Conservation (phyloP, 1,139 yeast species). For the Yamadazyma sp. region DNA sequence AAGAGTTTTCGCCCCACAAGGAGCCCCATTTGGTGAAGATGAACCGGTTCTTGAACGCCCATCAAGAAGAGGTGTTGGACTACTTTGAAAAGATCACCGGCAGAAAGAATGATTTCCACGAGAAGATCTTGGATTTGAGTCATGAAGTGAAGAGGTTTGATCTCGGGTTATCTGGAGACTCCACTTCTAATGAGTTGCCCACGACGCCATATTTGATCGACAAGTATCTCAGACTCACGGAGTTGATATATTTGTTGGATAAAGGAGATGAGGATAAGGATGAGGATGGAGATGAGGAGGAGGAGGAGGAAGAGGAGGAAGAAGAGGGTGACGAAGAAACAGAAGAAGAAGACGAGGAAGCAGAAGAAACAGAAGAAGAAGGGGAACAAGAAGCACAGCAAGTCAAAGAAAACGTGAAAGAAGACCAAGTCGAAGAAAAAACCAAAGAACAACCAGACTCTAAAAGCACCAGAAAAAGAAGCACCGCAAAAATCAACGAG, state of each 20-base stretch:
- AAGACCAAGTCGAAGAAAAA: conserved; percentile 4
- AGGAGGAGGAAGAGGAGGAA: conserved; percentile 7
- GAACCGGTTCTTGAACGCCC: conserved; percentile 64
- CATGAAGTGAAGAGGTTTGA: conserved; percentile 55
- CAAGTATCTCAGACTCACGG: conserved; percentile 60
- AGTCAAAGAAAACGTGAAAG: background rate
- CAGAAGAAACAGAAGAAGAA: background rate
- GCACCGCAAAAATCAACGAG: conserved; percentile 10
- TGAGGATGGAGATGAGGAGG: conserved; percentile 9
- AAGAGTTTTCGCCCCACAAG: conserved; percentile 67
- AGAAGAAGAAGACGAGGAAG: conserved; percentile 5
- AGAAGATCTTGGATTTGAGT: conserved; percentile 56
- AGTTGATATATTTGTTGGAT: conserved; percentile 49
- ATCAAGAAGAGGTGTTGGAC: conserved; percentile 57
- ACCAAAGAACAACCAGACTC: no score
- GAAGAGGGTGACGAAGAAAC: background rate
- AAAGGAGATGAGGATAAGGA: conserved; percentile 11
- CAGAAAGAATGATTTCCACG: conserved; percentile 64
- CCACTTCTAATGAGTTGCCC: conserved; percentile 56
- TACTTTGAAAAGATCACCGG: conserved; percentile 76
- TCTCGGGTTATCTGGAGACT: conserved; percentile 45
- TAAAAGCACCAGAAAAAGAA: conserved; percentile 7
- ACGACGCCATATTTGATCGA: conserved; percentile 70
- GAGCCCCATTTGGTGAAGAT: conserved; percentile 77
- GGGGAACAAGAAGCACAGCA: no score